phyloP scores from a whole-genome alignment of 2,329 filamentous ascomycete genomes.

The Xylaria sp. region DNA sequence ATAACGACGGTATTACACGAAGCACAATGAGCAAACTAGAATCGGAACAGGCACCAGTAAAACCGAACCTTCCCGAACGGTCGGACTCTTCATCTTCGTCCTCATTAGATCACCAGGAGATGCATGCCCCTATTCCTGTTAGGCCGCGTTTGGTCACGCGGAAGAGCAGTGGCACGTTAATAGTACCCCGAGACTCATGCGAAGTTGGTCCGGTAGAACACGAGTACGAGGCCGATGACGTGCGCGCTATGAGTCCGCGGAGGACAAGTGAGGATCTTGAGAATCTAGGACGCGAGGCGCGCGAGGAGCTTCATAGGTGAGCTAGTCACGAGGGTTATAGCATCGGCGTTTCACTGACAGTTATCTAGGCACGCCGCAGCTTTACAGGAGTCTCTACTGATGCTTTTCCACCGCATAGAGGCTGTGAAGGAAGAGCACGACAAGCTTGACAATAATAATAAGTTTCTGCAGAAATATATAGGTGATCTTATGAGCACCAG shows the following conservation, averaged over 20 bases:
- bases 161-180: slow-evolving; percentile 84
- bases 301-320: slow-evolving; percentile 71
- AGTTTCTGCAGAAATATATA: slow-evolving; percentile 97
- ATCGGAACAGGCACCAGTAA: slow-evolving; percentile 32
- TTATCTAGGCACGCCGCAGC: slow-evolving; percentile 81
- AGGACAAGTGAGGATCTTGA: slow-evolving; percentile 92
- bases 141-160: slow-evolving; percentile 77
- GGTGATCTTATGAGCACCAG: slow-evolving; percentile 92
- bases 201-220: slow-evolving; percentile 78
- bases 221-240: slow-evolving; percentile 86
- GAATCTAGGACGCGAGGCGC: slow-evolving; percentile 83
- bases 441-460: slow-evolving; percentile 96
- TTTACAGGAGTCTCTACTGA: slow-evolving; percentile 88
- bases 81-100: slow-evolving; percentile 50
- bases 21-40: slow-evolving; percentile 44
- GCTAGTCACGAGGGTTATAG: slow-evolving; percentile 36
- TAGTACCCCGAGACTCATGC: slow-evolving; percentile 80
- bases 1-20: slow-evolving; percentile 18
- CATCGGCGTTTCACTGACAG: slow-evolving; percentile 10
- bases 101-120: slow-evolving; percentile 48
- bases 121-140: slow-evolving; percentile 63
- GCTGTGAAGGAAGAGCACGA: slow-evolving; percentile 94
- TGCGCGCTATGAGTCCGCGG: slow-evolving; percentile 92
- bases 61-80: slow-evolving; percentile 45
- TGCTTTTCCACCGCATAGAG: slow-evolving; percentile 93